These are phyloP conservation scores for Prosopis cineraria DNA, from an alignment of 306 rosid genomes.

Conservation along the genomic window DNA sequence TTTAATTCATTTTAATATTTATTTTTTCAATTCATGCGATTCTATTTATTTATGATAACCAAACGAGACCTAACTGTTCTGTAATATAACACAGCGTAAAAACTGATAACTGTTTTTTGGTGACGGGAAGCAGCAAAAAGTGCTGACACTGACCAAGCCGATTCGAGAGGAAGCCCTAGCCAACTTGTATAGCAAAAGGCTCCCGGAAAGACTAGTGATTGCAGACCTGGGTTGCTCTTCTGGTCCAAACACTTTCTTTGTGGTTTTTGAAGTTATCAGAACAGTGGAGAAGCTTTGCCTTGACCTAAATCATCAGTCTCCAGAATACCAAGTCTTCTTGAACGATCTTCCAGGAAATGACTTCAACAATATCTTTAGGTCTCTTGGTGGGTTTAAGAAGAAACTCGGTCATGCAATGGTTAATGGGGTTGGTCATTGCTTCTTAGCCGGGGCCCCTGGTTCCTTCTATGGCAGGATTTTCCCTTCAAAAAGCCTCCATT, in stretches of 20 bases:
- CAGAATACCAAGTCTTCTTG: constrained; percentile 41
- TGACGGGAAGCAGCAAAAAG: constrained; percentile 38
- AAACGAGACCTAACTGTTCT: no score
- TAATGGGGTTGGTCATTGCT: constrained; percentile 36
- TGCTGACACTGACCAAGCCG: constrained; percentile 39
- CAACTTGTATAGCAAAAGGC: constrained; percentile 13
- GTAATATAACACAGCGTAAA: no score
- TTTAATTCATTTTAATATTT: no score
- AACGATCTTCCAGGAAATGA: no score
- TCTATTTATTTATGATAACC: no score
- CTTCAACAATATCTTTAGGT: constrained; percentile 49
- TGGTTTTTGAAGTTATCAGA: constrained; percentile 39
- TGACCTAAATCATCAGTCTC: constrained; percentile 21
- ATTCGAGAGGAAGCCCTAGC: constrained; percentile 44
- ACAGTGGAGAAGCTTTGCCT: constrained; percentile 35
- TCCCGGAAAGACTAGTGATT: constrained; percentile 30
- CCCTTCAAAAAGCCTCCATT: no score
- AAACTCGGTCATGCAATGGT: constrained; percentile 21
- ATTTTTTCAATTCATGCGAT: no score
- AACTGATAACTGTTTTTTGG: not conserved
- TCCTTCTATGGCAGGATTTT: no score
- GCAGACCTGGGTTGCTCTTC: constrained; percentile 56
- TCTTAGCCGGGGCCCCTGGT: no score
- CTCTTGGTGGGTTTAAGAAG: constrained; percentile 32
- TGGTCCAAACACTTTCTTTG: no score